Percentiles rank a stretch among this genome's conserved stretches.
phyloP scores from a whole-genome alignment of 2,329 filamentous ascomycete species.

The Cladophialophora psammophila region DNA sequence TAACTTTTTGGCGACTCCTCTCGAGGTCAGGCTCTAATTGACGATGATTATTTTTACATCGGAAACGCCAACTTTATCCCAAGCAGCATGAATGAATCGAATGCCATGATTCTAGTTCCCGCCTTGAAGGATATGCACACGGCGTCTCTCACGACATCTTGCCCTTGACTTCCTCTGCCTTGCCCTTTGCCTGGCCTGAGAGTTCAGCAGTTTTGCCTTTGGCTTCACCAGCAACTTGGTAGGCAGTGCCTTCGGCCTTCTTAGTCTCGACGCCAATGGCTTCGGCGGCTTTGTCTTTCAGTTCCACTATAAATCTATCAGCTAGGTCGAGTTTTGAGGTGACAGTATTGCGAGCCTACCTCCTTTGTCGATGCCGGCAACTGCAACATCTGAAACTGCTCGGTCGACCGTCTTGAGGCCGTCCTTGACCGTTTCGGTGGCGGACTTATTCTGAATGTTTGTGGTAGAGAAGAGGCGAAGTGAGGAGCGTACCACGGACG shows the following conservation, averaged over 20 bases:
- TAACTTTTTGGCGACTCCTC: slow-evolving; percentile 7
- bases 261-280: slow-evolving; percentile 51
- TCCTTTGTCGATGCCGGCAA: slow-evolving; percentile 69
- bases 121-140: not conserved
- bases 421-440: slow-evolving; percentile 64
- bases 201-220: slow-evolving; percentile 45
- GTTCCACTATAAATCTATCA: slow-evolving; percentile 55
- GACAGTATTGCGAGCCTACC: slow-evolving; percentile 55
- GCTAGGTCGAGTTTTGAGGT: not conserved
- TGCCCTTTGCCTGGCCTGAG: slow-evolving; percentile 44
- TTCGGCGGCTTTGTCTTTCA: slow-evolving; percentile 55
- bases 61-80: slow-evolving; percentile 26
- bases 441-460: slow-evolving; percentile 56
- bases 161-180: slow-evolving; percentile 46
- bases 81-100: slow-evolving; percentile 5
- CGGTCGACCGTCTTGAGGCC: slow-evolving; percentile 65
- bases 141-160: slow-evolving; percentile 35
- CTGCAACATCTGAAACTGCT: slow-evolving; percentile 61
- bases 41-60: slow-evolving; percentile 32
- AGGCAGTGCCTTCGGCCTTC: slow-evolving; percentile 57
- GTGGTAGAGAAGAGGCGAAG: slow-evolving; percentile 60
- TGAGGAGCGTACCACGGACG: slow-evolving; percentile 32
- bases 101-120: slow-evolving; percentile 7
- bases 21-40: slow-evolving; percentile 1
- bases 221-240: slow-evolving; percentile 48